Conservation (phyloP, 208 protist species). For the Trypanosoma vivax region DNA sequence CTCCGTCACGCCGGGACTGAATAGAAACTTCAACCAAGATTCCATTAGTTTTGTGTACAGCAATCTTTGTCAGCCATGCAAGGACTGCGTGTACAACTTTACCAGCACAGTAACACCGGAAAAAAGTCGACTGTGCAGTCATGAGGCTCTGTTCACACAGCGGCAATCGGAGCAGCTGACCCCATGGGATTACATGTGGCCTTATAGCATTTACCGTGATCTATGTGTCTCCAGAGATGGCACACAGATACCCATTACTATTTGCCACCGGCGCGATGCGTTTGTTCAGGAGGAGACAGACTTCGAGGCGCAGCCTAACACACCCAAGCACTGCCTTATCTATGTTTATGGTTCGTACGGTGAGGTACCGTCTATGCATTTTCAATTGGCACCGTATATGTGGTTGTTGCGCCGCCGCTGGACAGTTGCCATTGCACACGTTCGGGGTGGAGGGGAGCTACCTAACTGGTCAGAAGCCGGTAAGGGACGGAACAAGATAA, state of each 20-base stretch:
- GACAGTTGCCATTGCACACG: constrained; percentile 88
- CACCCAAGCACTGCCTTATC: constrained; percentile 84
- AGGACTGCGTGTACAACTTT: constrained; percentile 84
- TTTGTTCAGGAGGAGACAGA: constrained; percentile 88
- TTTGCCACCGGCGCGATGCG: constrained; percentile 80
- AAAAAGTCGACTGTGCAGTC: constrained; percentile 49
- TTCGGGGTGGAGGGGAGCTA: constrained; percentile 91
- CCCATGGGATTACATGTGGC: constrained; percentile 92
- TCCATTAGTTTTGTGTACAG: constrained; percentile 87
- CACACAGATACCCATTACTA: constrained; percentile 85
- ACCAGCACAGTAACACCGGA: constrained; percentile 65
- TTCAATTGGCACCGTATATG: constrained; percentile 91
- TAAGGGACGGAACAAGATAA: constrained; percentile 78
- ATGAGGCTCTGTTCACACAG: constrained; percentile 84
- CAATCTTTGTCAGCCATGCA: constrained; percentile 72
- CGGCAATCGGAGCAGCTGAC: constrained; percentile 88
- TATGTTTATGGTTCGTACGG: constrained; percentile 90
- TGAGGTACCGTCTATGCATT: constrained; percentile 88
- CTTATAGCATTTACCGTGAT: constrained; percentile 88
- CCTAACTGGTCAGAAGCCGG: constrained; percentile 77
- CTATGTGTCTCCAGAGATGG: constrained; percentile 78
- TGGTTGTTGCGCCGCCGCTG: constrained; percentile 88
- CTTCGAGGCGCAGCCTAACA: constrained; percentile 82
- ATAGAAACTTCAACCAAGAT: constrained; percentile 87
- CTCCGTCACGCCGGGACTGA: constrained; percentile 75